These are phyloP conservation scores for Annulohypoxylon nitens DNA, from an alignment of 495 filamentous ascomycete species.

Conservation along the genomic window DNA sequence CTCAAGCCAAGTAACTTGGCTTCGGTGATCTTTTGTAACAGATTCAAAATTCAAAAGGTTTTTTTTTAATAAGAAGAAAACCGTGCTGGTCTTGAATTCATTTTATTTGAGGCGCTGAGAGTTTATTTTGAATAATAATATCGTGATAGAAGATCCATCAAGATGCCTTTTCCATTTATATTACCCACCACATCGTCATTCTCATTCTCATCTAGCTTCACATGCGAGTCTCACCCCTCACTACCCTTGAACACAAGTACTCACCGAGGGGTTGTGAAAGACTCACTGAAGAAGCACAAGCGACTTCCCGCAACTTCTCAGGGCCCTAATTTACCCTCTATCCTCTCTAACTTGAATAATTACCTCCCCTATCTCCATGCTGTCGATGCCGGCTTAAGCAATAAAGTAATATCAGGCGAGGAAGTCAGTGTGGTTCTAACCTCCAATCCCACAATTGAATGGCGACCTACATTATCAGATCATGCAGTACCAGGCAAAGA, in stretches of 20 bases:
- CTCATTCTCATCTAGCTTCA: slow-evolving; percentile 79
- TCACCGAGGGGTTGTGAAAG: slow-evolving; percentile 79
- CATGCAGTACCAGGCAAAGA: slow-evolving; percentile 68
- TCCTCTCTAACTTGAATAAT: slow-evolving; percentile 75
- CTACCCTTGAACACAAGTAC: slow-evolving; percentile 82
- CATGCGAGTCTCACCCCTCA: slow-evolving; percentile 81
- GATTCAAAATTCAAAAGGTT: background rate
- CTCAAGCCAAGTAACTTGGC: slow-evolving; percentile 37
- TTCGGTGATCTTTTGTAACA: slow-evolving; percentile 1
- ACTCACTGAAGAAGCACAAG: slow-evolving; percentile 84
- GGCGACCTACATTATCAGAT: slow-evolving; percentile 83
- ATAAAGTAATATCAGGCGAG: slow-evolving; percentile 64
- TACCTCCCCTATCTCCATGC: slow-evolving; percentile 86
- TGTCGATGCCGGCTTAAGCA: slow-evolving; percentile 75
- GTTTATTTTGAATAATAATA: slow-evolving; percentile 8
- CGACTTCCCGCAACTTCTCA: slow-evolving; percentile 77
- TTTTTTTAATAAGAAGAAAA: background rate
- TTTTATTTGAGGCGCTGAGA: background rate
- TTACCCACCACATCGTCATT: slow-evolving; percentile 88
- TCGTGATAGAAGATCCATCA: slow-evolving; percentile 34
- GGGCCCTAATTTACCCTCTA: slow-evolving; percentile 70
- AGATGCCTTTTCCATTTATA: slow-evolving; percentile 87
- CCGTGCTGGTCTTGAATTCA: background rate
- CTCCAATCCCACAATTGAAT: slow-evolving; percentile 72
- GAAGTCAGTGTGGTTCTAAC: slow-evolving; percentile 71